Base-by-base conservation (phyloP, 345 rosid genomes). In the Noccaea bulbosa region DNA sequence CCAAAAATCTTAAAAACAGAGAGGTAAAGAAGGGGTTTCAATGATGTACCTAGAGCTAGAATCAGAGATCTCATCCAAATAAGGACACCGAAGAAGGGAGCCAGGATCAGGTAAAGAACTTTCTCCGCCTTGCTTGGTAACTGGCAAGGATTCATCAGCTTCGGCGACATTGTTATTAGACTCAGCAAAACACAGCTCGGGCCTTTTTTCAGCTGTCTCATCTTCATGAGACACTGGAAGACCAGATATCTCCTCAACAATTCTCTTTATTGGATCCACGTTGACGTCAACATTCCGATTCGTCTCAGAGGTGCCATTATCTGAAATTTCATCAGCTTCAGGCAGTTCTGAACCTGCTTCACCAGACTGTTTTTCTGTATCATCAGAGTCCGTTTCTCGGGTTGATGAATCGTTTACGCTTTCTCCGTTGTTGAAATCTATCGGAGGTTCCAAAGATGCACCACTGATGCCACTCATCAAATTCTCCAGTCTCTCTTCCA, bases 401-500 rank as follows among this genome's bases (percentile, higher is more conserved):
- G 60, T 53, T 27, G 79, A 60, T 27, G 41, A 20, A 50, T 54
- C 79, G 60, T 70, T 81, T 45, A 73, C 22, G 74, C 60, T 75
- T 66, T 73, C 84, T 76, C 73, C 86, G 52, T 76, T 66, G 43
- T 43, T 32, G 41, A 60, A 44, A 67, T 53, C 72, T 39, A 55
- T 80, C 6, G 65, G 81, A 51, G 75, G 66, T 72, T 85, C 91
- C 63, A 82, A 73, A 73, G 85, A 87, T 14, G 82, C 76, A 78
- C 72, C 60, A 74, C 81, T 77, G 37, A 85, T 82, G 49, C 79
- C 86, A 83, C 80, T 88, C 66, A 86, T 85, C 73, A 93, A 79
- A 65, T 87, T 79, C 72, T 90, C 96, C 81, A 93, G 82, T 81
- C 98, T 88, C 80, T 93, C 97, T 82, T 93, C 92, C 39, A 81